phyloP scores from a whole-genome alignment of 306 rosid genomes.

The Pyrus betulifolia region DNA sequence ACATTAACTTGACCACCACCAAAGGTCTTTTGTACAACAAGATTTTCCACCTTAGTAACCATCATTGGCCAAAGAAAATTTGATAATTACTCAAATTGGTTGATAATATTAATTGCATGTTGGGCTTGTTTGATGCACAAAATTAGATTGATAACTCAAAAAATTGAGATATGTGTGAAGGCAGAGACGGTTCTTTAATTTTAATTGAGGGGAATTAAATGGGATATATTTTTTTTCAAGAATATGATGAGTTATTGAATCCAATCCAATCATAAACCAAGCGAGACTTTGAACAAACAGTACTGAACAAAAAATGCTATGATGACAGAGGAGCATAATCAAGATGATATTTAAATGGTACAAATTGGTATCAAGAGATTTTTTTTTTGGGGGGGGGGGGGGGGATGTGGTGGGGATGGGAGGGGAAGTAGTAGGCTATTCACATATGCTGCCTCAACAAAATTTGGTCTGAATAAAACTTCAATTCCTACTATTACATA shows the following conservation, averaged over 20 bases:
- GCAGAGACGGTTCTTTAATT: too few species aligned
- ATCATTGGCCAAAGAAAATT: neutral
- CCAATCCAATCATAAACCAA: too few species aligned
- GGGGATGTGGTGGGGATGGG: too few species aligned
- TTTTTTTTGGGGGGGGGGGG: too few species aligned
- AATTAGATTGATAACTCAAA: neutral
- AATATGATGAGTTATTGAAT: too few species aligned
- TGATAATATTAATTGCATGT: neutral
- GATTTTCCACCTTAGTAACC: neutral
- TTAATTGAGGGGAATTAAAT: neutral
- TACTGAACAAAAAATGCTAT: neutral
- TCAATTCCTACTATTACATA: constrained; percentile 25
- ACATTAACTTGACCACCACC: neutral
- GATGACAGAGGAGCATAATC: neutral
- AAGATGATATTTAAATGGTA: neutral
- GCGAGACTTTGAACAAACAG: too few species aligned
- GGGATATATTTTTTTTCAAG: neutral
- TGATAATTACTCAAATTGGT: neutral
- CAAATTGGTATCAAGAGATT: neutral
- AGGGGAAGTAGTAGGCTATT: constrained; percentile 3
- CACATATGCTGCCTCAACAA: constrained; percentile 24
- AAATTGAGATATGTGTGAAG: too few species aligned
- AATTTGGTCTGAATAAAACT: constrained; percentile 15
- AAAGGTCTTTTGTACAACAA: neutral
- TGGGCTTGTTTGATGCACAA: neutral